Conservation (phyloP, 768 basidiomycete genomes). For the Tulasnella sp. region DNA sequence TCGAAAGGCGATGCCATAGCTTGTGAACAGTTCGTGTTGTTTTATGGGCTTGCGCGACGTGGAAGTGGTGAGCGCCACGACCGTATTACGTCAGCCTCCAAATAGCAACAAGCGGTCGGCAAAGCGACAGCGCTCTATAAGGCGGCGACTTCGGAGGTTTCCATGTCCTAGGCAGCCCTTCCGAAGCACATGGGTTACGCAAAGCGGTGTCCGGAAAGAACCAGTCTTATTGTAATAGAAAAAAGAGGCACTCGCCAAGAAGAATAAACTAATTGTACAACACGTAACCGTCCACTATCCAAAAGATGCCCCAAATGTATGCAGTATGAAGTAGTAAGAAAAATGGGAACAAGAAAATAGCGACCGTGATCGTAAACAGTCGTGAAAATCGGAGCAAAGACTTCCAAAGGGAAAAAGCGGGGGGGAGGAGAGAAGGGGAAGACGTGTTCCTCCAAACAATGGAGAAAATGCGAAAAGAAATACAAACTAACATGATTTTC, state of each 20-base stretch:
- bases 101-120: not conserved
- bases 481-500: not conserved
- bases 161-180: no score
- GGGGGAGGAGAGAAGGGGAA: not conserved
- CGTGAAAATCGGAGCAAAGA: not conserved
- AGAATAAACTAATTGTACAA: not conserved
- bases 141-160: not conserved
- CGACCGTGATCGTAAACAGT: not conserved
- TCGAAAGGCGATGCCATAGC: slow-evolving; percentile 18
- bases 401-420: not conserved
- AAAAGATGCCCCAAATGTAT: not conserved
- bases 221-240: not conserved
- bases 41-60: not conserved
- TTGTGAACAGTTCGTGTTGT: slow-evolving; percentile 28
- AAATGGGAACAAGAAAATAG: not conserved
- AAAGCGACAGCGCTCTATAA: not conserved
- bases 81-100: not conserved
- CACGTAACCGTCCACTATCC: not conserved
- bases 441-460: not conserved
- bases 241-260: not conserved
- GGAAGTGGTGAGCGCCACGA: not conserved
- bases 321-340: not conserved
- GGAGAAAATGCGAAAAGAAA: not conserved
- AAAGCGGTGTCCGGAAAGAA: not conserved
- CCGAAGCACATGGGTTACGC: not conserved